phyloP scores from a whole-genome alignment of 371 early-diverging fungal genomes.

The Batkoa obscura region DNA sequence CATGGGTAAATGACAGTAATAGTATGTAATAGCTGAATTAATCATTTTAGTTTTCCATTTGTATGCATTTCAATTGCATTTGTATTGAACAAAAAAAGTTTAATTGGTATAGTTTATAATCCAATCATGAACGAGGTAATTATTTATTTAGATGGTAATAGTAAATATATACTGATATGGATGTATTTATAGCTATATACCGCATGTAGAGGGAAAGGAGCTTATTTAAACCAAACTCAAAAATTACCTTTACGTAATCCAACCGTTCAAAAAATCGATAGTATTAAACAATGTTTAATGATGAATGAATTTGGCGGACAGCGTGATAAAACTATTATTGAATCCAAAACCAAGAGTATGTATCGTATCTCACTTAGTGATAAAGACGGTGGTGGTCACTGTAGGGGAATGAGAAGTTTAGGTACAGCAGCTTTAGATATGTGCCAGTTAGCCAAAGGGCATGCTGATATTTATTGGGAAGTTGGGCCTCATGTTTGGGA shows the following conservation, averaged over 20 bases:
- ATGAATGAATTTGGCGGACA: constrained; percentile 72
- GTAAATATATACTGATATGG: background rate
- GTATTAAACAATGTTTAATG: constrained; percentile 45
- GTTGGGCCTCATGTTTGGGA: constrained; percentile 59
- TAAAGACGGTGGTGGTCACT: constrained; percentile 19
- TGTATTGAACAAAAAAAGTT: constrained; percentile 42
- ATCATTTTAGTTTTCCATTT: constrained; percentile 45
- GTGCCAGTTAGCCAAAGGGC: constrained; percentile 62
- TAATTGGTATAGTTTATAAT: constrained; percentile 80
- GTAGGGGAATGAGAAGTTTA: constrained; percentile 52
- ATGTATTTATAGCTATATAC: constrained; percentile 24
- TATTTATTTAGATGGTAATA: background rate
- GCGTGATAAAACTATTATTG: constrained; percentile 29
- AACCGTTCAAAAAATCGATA: constrained; percentile 28
- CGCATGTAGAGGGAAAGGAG: constrained; percentile 41
- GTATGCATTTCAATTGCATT: constrained; percentile 73
- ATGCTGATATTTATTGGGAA: constrained; percentile 80
- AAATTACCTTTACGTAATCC: constrained; percentile 30
- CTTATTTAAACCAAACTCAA: constrained; percentile 29
- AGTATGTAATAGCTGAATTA: background rate
- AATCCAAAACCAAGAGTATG: constrained; percentile 41
- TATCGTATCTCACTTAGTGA: constrained; percentile 16
- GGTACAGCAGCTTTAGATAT: constrained; percentile 70
- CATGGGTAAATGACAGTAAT: constrained; percentile 30
- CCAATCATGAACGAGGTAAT: constrained; percentile 62